phyloP scores from a whole-genome alignment of 345 rosid species.

The Gossypium australe region DNA sequence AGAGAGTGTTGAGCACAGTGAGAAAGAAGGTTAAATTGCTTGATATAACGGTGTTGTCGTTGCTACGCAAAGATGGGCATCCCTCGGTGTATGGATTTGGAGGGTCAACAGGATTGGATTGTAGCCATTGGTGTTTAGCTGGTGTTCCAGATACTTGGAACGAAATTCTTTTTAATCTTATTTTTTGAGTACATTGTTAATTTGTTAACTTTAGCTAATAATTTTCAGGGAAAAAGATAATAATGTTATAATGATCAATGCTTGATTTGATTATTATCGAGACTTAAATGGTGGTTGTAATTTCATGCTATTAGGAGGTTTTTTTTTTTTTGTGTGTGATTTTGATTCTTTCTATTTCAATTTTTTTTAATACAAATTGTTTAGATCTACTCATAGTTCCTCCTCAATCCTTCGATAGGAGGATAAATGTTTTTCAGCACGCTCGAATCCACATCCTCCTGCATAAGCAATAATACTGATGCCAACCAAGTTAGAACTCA shows the following conservation, averaged over 20 bases:
- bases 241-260: neutral
- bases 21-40: slow-evolving; percentile 47
- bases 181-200: neutral
- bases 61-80: slow-evolving; percentile 85
- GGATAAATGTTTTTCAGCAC: too few relatives aligned
- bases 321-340: neutral
- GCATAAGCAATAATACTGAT: accelerated
- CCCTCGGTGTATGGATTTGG: slow-evolving; percentile 69
- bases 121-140: slow-evolving; percentile 92
- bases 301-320: neutral
- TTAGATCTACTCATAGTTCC: too few relatives aligned
- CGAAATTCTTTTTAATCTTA: neutral
- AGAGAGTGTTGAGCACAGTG: slow-evolving; percentile 41
- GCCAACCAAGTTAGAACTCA: accelerated
- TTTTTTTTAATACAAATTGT: too few relatives aligned
- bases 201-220: neutral
- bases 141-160: slow-evolving; percentile 93
- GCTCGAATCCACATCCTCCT: accelerated
- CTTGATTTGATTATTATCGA: neutral
- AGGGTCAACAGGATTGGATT: slow-evolving; percentile 53
- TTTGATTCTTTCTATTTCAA: too few relatives aligned
- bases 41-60: slow-evolving; percentile 63
- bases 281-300: neutral
- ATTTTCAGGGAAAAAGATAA: neutral
- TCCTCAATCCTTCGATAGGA: too few relatives aligned